phyloP scores from a whole-genome alignment of 257 asterid genomes.

The Knoxia roxburghii region DNA sequence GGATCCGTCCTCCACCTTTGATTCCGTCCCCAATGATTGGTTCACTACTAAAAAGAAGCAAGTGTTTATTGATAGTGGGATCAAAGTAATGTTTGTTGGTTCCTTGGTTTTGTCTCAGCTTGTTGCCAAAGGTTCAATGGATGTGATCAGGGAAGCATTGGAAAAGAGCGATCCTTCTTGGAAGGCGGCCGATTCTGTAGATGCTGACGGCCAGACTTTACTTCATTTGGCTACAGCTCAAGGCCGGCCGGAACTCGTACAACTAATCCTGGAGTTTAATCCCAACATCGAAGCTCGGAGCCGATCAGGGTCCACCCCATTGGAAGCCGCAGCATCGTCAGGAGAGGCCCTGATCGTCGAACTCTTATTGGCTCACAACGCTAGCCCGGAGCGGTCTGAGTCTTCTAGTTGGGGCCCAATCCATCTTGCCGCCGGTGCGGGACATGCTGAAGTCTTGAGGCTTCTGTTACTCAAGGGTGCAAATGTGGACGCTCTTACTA shows the following conservation, averaged over 20 bases:
- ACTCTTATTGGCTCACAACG: conserved; percentile 53
- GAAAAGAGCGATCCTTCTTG: conserved; percentile 53
- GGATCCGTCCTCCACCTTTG: conserved; percentile 34
- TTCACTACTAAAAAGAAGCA: conserved; percentile 75
- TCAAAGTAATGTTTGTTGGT: conserved; percentile 64
- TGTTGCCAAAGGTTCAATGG: conserved; percentile 50
- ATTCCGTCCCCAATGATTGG: conserved; percentile 63
- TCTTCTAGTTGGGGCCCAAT: conserved; percentile 57
- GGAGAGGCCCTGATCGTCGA: conserved; percentile 67
- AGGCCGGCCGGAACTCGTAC: conserved; percentile 69
- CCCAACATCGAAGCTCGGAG: conserved; percentile 46
- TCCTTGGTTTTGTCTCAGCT: conserved; percentile 39
- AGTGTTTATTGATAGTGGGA: conserved; percentile 71
- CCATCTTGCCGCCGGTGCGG: conserved; percentile 54
- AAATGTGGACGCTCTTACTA: conserved; percentile 41
- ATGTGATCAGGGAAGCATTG: conserved; percentile 60
- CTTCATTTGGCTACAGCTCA: conserved; percentile 59
- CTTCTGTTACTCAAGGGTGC: conserved; percentile 62
- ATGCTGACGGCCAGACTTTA: conserved; percentile 51
- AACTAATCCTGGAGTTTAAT: conserved; percentile 54
- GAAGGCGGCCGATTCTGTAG: conserved; percentile 51
- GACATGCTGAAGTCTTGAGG: conserved; percentile 54
- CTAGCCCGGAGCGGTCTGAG: conserved; percentile 46
- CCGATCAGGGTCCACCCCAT: conserved; percentile 53
- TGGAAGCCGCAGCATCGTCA: conserved; percentile 64